These are phyloP conservation scores for Agapanthus africanus DNA, from an alignment of 106 monocot genomes.

Conservation along the genomic window DNA sequence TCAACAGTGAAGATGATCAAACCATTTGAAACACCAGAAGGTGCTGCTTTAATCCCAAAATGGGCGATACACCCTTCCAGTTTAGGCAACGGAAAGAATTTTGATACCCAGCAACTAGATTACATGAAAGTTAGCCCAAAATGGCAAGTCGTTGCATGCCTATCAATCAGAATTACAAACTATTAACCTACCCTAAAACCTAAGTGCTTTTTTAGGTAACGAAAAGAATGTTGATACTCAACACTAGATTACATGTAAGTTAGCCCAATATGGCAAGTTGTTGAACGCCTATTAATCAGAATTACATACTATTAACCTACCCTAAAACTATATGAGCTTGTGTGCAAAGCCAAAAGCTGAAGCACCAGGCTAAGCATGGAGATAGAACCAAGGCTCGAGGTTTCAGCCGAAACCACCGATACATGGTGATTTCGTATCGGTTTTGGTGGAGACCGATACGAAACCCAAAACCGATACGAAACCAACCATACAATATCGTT, in stretches of 20 bases:
- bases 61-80: neutral
- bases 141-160: neutral
- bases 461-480: too few relatives aligned
- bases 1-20: neutral
- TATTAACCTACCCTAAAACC: neutral
- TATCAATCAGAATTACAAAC: neutral
- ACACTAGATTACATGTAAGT: too few relatives aligned
- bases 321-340: neutral
- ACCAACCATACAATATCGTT: too few relatives aligned
- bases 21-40: neutral
- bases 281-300: neutral
- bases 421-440: too few relatives aligned
- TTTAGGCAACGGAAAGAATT: neutral
- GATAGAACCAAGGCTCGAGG: too few relatives aligned
- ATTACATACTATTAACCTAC: neutral
- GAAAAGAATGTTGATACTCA: too few relatives aligned
- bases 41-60: neutral
- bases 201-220: too few relatives aligned
- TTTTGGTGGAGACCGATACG: too few relatives aligned
- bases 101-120: neutral
- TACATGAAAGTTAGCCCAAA: neutral
- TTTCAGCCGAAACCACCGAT: too few relatives aligned
- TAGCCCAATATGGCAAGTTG: neutral
- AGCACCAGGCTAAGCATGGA: too few relatives aligned
- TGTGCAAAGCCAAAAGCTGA: neutral